These are phyloP conservation scores for Acorus gramineus DNA, from an alignment of 106 monocot species.

Conservation along the genomic window DNA sequence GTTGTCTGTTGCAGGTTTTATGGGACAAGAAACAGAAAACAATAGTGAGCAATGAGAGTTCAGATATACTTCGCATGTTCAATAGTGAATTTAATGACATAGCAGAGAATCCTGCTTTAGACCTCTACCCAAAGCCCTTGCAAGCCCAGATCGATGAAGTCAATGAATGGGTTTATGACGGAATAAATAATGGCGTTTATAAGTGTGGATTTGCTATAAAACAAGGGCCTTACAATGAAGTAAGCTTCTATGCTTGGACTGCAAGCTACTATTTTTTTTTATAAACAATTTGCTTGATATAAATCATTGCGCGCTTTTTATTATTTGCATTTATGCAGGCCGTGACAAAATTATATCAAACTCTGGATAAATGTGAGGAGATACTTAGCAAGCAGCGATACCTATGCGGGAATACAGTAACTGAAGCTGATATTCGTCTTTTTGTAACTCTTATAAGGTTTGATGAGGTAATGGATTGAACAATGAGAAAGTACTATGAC, in stretches of 20 bases:
- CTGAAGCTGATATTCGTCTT: slow-evolving; percentile 84
- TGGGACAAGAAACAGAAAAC: slow-evolving; percentile 96
- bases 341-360: slow-evolving; percentile 50
- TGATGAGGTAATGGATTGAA: slow-evolving; percentile 63
- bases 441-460: slow-evolving; percentile 95
- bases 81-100: slow-evolving; percentile 84
- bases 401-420: slow-evolving; percentile 68
- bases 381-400: slow-evolving; percentile 77
- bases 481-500: no score
- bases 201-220: slow-evolving; percentile 91
- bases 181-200: slow-evolving; percentile 93
- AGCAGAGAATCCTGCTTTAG: slow-evolving; percentile 65
- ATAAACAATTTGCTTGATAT: no score
- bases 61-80: slow-evolving; percentile 88
- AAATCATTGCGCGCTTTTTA: no score
- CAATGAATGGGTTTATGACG: slow-evolving; percentile 83
- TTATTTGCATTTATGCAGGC: slow-evolving; percentile 30
- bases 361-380: slow-evolving; percentile 77
- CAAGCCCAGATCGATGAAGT: slow-evolving; percentile 55
- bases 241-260: slow-evolving; percentile 3
- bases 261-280: no score
- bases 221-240: slow-evolving; percentile 92
- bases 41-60: slow-evolving; percentile 88
- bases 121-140: slow-evolving; percentile 70
- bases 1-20: slow-evolving; percentile 47